Base-by-base conservation (phyloP, 140 eudicot species). In the Anethum foeniculum region DNA sequence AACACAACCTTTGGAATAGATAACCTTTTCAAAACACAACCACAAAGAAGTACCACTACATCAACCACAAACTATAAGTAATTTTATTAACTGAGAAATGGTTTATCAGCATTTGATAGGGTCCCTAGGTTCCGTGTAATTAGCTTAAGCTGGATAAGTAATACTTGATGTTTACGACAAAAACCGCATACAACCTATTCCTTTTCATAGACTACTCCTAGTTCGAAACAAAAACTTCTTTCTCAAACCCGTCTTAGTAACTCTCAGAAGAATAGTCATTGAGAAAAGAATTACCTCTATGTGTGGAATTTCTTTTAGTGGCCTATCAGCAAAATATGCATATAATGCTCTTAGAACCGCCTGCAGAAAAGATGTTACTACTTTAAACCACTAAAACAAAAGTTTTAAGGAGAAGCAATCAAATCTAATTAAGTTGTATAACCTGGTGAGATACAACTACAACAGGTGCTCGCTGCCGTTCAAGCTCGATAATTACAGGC, bases 291-390 rank as follows among this genome's bases (percentile, higher is more conserved):
- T 84, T 91, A 96, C 99, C 99, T 96, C 99, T 75, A 96, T 87
- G 88, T 96, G 96, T 36, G 99, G 99, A 81, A 96, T 87, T 92
- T 96, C 99, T 77, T 91, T 89, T 80, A 96, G 77, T 4, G 99
- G 99, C 84, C 90, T 90, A 85, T 96, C 99, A 79, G 99, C 99
- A 85, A 96, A 96, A 85, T 96, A 96, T 14, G 99, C 98, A 93
- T 96, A 96, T 81, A 96, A 85, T 47, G 99, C 98, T 85, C 99
- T 86, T 89, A 96, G 81, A 67, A 96, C 97, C 18, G 99, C 99
- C 99, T 96, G 79, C 68, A 84, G 30, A 77, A 60, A 73, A 41
- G 51, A 44, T 28, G 32, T 19, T 8, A 44, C 39, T 44, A 38
- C 49, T 14, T 79, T 27, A 7, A 67, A 6, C 19, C 74, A 27